These are phyloP conservation scores for Fusarium temperatum DNA, from an alignment of 2,329 filamentous ascomycete genomes.

Conservation along the genomic window DNA sequence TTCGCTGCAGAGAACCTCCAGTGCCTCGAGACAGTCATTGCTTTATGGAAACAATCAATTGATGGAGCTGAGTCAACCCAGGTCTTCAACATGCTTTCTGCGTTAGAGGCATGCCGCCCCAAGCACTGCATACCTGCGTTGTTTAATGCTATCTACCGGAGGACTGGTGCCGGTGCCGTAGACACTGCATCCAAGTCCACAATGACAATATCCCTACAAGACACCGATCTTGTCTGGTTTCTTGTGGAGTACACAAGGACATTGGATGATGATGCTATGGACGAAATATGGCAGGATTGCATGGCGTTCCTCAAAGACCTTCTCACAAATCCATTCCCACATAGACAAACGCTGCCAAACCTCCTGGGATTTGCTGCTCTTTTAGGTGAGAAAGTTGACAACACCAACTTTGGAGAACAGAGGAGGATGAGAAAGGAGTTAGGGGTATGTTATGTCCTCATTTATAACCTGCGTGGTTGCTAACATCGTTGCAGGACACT, in stretches of 20 bases:
- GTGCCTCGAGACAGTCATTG: conserved; percentile 89
- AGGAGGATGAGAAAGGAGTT: conserved; percentile 90
- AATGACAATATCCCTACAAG: conserved; percentile 83
- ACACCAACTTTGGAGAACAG: conserved; percentile 97
- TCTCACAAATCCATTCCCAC: conserved; percentile 91
- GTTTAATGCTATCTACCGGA: conserved; percentile 95
- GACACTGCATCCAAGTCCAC: conserved; percentile 86
- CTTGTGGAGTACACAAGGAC: conserved; percentile 89
- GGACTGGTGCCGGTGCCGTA: conserved; percentile 84
- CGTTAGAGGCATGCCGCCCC: conserved; percentile 88
- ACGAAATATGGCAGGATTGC: conserved; percentile 97
- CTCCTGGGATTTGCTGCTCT: conserved; percentile 90
- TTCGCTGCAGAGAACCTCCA: conserved; percentile 93
- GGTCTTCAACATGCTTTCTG: conserved; percentile 87
- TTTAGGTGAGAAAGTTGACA: conserved; percentile 93
- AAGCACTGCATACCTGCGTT: conserved; percentile 92
- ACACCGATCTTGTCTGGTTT: conserved; percentile 87
- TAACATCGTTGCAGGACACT: conserved; percentile 72
- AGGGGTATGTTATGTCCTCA: conserved; percentile 61
- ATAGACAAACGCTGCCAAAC: conserved; percentile 87
- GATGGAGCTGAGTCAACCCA: conserved; percentile 63
- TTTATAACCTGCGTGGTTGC: conserved; percentile 1
- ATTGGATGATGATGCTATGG: conserved; percentile 95
- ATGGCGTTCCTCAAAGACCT: conserved; percentile 90
- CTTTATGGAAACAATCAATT: conserved; percentile 75